Base-by-base conservation (phyloP, 495 filamentous ascomycete species). In the Aspergillus incahuasiensis region DNA sequence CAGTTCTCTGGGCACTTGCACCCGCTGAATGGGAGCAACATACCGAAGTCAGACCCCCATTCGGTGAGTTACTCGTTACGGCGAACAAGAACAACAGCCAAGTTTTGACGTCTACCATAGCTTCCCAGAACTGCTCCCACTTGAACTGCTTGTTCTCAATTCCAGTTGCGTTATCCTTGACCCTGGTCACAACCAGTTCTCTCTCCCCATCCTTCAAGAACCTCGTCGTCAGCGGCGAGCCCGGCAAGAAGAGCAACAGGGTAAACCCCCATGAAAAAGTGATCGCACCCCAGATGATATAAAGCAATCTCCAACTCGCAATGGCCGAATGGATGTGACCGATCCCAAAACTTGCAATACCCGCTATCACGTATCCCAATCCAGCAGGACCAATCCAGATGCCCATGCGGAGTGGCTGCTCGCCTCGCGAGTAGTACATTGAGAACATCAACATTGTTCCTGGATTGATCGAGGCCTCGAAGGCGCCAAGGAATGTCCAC, bases 71-170 rank as follows among this genome's bases (percentile, higher is more conserved):
- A 0, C 66, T 68, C 0, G 66, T 67, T 18, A 74, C 58, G 1
- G 69, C 69, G 61, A 71, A 69, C 15, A 69, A 25, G 16, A 74
- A 72, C 12, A 79, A 66, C 46, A 74, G 71, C 77, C 64, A 81
- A 6, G 74, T 80, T 69, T 69, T 81, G 19, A 63, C 79, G 65
- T 75, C 80, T 54, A 47, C 59, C 28, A 64, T 72, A 40, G 74
- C 78, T 61, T 73, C 77, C 66, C 57, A 71, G 40, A 77, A 68
- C 65, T 80, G 77, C 44, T 74, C 61, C 68, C 69, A 73, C 56
- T 77, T 79, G 58, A 78, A 78, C 44, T 75, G 64, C 18, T 68
- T 57, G 43, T 74, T 79, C 59, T 78, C 78, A 13, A 80, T 67
- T 0, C 76, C 76, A 46, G 76, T 71, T 2, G 66, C 56, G 42